A percentile compares a stretch with the other conserved stretches of the same genome.
Evolutionary conservation across 148 eudicot species (phyloP).

Genomic region (Pouteria glomerata): DNA sequence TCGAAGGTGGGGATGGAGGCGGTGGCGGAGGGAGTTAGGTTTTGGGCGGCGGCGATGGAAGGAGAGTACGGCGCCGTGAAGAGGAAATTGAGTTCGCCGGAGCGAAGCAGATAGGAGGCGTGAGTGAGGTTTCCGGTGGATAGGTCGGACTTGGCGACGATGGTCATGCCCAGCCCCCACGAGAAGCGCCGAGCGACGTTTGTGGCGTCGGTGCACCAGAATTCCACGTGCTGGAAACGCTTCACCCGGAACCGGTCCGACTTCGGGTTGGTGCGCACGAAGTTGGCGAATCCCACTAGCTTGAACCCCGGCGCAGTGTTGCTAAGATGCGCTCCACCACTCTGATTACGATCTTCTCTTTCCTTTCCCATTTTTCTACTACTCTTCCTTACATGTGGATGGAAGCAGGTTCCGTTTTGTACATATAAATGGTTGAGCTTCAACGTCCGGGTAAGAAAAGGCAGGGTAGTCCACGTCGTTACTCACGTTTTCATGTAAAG

Average conservation of each 20-base stretch:
- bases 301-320: slow-evolving; percentile 28
- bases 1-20: slow-evolving; percentile 59
- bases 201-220: slow-evolving; percentile 81
- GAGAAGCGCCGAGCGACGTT: slow-evolving; percentile 71
- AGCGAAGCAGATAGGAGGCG: slow-evolving; percentile 73
- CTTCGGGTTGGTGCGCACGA: slow-evolving; percentile 52
- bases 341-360: too few species aligned
- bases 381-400: too few species aligned
- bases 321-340: neutral
- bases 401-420: too few species aligned
- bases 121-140: slow-evolving; percentile 77
- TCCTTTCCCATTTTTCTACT: too few species aligned
- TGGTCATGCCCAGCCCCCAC: slow-evolving; percentile 84
- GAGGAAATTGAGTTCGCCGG: slow-evolving; percentile 55
- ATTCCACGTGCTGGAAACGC: slow-evolving; percentile 80
- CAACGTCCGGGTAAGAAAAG: too few species aligned
- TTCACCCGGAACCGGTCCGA: slow-evolving; percentile 62
- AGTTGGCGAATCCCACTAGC: slow-evolving; percentile 52
- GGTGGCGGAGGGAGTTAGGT: slow-evolving; percentile 12
- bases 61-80: slow-evolving; percentile 89
- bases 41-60: slow-evolving; percentile 23
- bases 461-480: too few species aligned
- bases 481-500: too few species aligned
- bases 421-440: too few species aligned
- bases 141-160: slow-evolving; percentile 78